phyloP scores from a whole-genome alignment of 371 early-diverging fungal genomes.

The Batkoa obscura region DNA sequence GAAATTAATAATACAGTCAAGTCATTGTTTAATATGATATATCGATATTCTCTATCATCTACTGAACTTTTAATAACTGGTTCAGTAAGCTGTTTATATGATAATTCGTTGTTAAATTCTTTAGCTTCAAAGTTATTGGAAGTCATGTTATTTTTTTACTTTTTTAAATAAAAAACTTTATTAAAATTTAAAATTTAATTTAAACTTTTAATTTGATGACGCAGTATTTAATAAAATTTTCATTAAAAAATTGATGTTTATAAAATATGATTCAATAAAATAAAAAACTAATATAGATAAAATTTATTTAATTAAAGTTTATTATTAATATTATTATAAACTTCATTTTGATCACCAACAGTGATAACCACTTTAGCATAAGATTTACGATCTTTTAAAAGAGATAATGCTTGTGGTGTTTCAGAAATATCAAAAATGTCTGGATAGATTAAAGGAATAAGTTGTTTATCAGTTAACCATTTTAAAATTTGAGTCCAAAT shows the following conservation, averaged over 20 bases:
- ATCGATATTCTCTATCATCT: constrained; percentile 62
- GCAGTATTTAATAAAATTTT: too few relatives aligned
- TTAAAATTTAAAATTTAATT: too few relatives aligned
- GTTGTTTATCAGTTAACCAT: constrained; percentile 32
- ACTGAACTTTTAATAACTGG: constrained; percentile 34
- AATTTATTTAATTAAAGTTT: too few relatives aligned
- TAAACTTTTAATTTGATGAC: too few relatives aligned
- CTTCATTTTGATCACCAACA: neutral
- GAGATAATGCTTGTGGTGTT: neutral
- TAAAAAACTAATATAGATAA: too few relatives aligned
- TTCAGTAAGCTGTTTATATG: neutral
- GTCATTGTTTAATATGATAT: constrained; percentile 56
- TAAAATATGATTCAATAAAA: too few relatives aligned
- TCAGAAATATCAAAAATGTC: neutral
- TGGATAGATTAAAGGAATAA: constrained; percentile 41
- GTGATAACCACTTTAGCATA: neutral
- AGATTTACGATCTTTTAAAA: neutral
- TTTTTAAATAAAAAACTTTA: too few relatives aligned
- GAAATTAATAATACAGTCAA: constrained; percentile 64
- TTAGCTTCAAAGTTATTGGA: too few relatives aligned
- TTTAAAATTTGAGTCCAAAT: constrained; percentile 56
- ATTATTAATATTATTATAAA: too few relatives aligned
- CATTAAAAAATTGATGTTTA: too few relatives aligned
- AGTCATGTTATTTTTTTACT: too few relatives aligned
- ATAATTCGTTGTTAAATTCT: too few relatives aligned